These are phyloP conservation scores for Picochlorum sp. DNA, from an alignment of 139 green algal species.

Conservation along the genomic window DNA sequence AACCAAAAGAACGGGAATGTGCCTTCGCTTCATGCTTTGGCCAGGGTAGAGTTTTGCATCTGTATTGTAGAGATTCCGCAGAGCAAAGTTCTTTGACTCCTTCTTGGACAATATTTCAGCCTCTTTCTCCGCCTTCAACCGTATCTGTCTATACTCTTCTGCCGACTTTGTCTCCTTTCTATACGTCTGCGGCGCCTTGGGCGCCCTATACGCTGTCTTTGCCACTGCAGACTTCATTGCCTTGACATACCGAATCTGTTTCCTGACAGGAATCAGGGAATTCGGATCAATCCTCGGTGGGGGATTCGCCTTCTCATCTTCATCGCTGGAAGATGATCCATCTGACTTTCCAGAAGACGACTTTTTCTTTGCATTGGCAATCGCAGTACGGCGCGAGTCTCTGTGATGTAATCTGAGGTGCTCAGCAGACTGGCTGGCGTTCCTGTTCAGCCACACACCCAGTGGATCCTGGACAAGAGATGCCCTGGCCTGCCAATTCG, in stretches of 20 bases:
- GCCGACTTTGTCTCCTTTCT: slow-evolving; percentile 9
- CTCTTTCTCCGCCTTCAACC: not conserved
- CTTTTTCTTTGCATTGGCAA: not conserved
- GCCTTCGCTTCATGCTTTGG: not conserved
- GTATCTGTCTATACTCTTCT: slow-evolving; percentile 14
- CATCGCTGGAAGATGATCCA: not conserved
- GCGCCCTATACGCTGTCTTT: slow-evolving; percentile 1
- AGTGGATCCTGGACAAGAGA: too few species aligned
- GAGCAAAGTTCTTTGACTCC: slow-evolving; percentile 10
- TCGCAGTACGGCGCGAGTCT: too few species aligned
- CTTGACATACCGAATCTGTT: slow-evolving; percentile 9
- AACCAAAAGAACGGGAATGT: slow-evolving; percentile 30
- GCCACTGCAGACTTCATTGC: not conserved
- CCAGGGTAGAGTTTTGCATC: not conserved
- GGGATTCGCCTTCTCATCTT: not conserved
- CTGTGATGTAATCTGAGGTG: too few species aligned
- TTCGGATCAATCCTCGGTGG: slow-evolving; percentile 6
- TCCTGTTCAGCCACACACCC: too few species aligned
- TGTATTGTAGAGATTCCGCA: slow-evolving; percentile 17
- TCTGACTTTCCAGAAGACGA: not conserved
- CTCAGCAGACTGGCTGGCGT: too few species aligned
- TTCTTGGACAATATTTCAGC: slow-evolving; percentile 2
- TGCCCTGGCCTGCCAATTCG: too few species aligned
- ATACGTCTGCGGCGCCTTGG: slow-evolving; percentile 11
- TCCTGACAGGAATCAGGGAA: slow-evolving; percentile 4